phyloP scores from a whole-genome alignment of 2,329 filamentous ascomycete genomes.

The Lasiodiplodia sp. region DNA sequence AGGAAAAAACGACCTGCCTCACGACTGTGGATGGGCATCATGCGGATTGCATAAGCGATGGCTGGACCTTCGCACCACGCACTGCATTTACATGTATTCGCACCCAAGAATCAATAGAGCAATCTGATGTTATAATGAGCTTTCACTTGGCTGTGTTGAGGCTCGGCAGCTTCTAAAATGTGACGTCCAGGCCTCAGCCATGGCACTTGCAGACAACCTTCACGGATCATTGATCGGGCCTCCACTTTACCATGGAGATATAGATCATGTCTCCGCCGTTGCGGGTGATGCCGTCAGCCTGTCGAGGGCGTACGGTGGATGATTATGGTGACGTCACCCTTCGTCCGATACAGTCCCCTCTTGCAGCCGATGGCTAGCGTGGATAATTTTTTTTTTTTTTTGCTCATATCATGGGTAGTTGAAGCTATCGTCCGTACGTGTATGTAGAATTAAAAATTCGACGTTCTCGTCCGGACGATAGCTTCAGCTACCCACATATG shows the following conservation, averaged over 20 bases:
- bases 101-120: background rate
- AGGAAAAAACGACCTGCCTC: background rate
- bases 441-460: too few species aligned
- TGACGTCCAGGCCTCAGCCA: background rate
- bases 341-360: background rate
- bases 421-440: too few species aligned
- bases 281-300: background rate
- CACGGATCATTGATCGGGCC: background rate
- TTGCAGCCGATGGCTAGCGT: too few species aligned
- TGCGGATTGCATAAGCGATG: slow-evolving; percentile 13
- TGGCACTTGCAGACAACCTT: background rate
- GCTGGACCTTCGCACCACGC: slow-evolving; percentile 13
- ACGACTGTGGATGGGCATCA: slow-evolving; percentile 3
- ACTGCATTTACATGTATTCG: background rate
- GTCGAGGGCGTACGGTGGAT: background rate
- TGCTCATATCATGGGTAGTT: too few species aligned
- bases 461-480: too few species aligned
- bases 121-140: background rate
- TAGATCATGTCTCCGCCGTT: background rate
- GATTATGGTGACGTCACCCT: background rate
- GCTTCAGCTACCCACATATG: too few species aligned
- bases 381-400: too few species aligned
- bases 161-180: background rate
- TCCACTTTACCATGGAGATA: background rate
- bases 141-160: background rate